Evolutionary conservation across 306 rosid species (phyloP).

Genomic region (Begonia loranthoides): DNA sequence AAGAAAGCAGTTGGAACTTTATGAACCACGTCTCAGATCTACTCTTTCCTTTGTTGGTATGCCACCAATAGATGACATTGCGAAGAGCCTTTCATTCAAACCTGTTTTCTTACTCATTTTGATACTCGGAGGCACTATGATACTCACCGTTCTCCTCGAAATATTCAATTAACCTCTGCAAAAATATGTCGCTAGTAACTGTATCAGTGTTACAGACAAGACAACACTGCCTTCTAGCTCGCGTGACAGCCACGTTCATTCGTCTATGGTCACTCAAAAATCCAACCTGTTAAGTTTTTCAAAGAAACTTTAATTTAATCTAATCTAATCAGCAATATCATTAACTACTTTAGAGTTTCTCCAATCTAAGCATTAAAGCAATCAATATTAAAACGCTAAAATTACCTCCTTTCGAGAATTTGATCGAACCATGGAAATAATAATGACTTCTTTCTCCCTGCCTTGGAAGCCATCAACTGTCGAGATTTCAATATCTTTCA

Average conservation of each 20-base stretch:
- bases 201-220: conserved; percentile 86
- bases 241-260: conserved; percentile 97
- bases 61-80: no score
- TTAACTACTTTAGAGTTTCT: no score
- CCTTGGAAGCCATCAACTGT: conserved; percentile 99
- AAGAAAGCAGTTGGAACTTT: neutral
- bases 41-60: no score
- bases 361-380: no score
- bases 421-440: conserved; percentile 95
- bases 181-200: conserved; percentile 58
- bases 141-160: conserved; percentile 87
- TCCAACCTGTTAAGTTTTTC: conserved; percentile 62
- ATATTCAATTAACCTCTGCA: conserved; percentile 78
- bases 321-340: no score
- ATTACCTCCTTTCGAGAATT: conserved; percentile 81
- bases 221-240: conserved; percentile 93
- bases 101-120: conserved; percentile 31
- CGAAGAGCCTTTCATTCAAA: neutral
- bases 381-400: neutral
- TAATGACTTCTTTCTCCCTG: conserved; percentile 89
- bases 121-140: conserved; percentile 81
- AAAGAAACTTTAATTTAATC: neutral
- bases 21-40: neutral
- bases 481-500: conserved; percentile 79
- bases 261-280: conserved; percentile 89